phyloP scores from a whole-genome alignment of 306 rosid genomes.

The Castanea mollissima region DNA sequence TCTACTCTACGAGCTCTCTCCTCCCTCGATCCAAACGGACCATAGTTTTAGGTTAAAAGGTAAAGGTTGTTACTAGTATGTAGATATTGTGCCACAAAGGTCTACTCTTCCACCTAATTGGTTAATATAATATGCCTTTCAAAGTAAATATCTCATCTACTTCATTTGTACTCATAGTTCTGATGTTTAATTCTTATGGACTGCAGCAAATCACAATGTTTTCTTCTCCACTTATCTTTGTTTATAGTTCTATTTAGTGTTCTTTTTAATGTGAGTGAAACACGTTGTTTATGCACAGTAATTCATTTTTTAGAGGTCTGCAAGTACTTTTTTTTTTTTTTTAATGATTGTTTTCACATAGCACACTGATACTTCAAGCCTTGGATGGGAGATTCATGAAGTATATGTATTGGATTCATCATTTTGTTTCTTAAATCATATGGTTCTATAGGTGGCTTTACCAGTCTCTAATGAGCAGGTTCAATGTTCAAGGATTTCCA shows the following conservation, averaged over 20 bases:
- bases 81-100: neutral
- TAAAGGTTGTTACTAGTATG: neutral
- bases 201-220: no score
- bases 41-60: neutral
- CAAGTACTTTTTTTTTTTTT: neutral
- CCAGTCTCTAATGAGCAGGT: slow-evolving; percentile 98
- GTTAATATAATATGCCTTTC: neutral
- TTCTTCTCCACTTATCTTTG: neutral
- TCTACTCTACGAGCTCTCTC: no score
- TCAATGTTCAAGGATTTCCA: slow-evolving; percentile 94
- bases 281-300: neutral
- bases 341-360: neutral
- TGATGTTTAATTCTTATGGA: no score
- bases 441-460: slow-evolving; percentile 38
- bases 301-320: no score
- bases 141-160: neutral
- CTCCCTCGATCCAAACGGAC: no score
- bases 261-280: neutral
- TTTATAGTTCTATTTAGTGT: neutral
- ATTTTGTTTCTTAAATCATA: neutral
- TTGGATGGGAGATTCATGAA: neutral
- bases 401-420: neutral
- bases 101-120: neutral
- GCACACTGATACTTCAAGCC: neutral
- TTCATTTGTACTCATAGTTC: neutral